Base-by-base conservation (phyloP, 2,329 filamentous ascomycete genomes). In the Madurella mycetomatis region DNA sequence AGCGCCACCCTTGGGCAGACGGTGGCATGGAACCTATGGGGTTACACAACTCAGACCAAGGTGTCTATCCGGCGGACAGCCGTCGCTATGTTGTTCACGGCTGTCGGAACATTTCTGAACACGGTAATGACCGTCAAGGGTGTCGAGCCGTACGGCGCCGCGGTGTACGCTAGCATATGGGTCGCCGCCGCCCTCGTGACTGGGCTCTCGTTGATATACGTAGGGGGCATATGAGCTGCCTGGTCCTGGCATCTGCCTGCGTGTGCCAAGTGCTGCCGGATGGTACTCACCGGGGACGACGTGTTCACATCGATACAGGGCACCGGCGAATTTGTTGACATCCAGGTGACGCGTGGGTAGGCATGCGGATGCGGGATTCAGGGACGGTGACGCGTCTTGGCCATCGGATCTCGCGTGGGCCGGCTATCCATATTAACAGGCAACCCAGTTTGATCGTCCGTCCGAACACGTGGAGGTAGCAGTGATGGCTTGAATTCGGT, bases 101-200 rank as follows among this genome's bases (percentile, higher is more conserved):
- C 76, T 12, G 66, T 77, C 44, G 79, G 79, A 65, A 83, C 83
- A 0, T 83, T 86, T 54, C 72, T 91, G 41, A 81, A 87, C 65
- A 82, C 84, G 19, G 80, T 78, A 45, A 76, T 84, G 51, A 87
- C 84, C 0, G 73, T 96, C 17, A 76, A 82, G 43, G 87, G 89
- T 4, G 83, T 90, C 11, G 87, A 92, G 64, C 59, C 81, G 4
- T 63, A 75, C 1, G 92, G 92, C 11, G 89, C 91, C 1, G 72
- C 77, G 2, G 82, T 80, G 0, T 97, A 91, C 77, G 84, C 88
- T 1, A 75, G 75, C 18, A 76, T 92, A 37, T 96, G 90, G 90
- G 82, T 81, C n/a, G 64, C 78, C 18, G 87, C 86, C 7, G 80
- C 82, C 3, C 67, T 79, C 12, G 66, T 85, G 51, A 80, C 82